Evolutionary conservation across 2,329 filamentous ascomycete species (phyloP).

Genomic region (Diaporthe helianthi): DNA sequence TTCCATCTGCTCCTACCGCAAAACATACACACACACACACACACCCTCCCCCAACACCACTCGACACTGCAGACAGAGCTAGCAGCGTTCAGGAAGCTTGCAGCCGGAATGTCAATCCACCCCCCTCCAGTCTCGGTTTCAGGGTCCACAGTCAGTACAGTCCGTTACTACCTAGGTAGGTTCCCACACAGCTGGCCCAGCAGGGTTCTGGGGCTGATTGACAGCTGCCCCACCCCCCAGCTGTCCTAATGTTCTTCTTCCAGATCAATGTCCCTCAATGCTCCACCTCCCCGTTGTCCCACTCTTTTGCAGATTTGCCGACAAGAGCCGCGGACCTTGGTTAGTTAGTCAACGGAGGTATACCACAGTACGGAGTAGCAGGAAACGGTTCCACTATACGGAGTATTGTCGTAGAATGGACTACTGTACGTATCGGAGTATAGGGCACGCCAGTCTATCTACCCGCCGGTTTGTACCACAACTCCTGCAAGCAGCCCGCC

Average conservation of each 20-base stretch:
- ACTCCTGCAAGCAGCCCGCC: not conserved
- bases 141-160: constrained; percentile 22
- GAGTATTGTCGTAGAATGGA: not conserved
- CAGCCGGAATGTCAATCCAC: constrained; percentile 18
- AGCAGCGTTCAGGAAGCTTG: constrained; percentile 21
- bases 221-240: not conserved
- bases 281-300: not conserved
- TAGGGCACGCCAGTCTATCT: constrained; percentile 7
- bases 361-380: not conserved
- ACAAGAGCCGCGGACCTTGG: constrained; percentile 24
- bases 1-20: not conserved
- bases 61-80: not conserved
- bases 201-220: not conserved
- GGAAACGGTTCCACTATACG: not conserved
- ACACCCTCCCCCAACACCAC: not conserved
- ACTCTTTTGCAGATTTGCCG: constrained; percentile 23
- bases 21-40: not conserved
- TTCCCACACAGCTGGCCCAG: constrained; percentile 3
- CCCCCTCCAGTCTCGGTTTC: constrained; percentile 17
- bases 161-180: no score
- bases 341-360: not conserved
- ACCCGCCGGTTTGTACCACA: constrained; percentile 24
- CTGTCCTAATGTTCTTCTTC: not conserved
- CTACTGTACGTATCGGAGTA: no score
- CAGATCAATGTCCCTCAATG: not conserved